These are phyloP conservation scores for Onygenales sp. DNA, from an alignment of 2,329 filamentous ascomycete species.

Conservation along the genomic window DNA sequence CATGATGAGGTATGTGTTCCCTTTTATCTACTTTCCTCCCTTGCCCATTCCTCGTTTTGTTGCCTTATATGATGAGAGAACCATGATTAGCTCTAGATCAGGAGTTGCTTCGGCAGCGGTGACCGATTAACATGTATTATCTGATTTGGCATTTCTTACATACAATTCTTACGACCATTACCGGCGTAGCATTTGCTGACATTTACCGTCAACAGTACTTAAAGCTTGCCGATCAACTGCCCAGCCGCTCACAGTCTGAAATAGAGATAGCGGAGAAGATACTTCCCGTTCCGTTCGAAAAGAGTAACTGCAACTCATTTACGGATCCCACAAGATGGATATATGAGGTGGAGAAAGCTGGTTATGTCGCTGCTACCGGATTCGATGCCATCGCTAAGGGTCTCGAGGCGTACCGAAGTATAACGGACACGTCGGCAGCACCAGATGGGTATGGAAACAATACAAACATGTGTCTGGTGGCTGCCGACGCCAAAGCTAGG, in stretches of 20 bases:
- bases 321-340: constrained; percentile 10
- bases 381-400: constrained; percentile 28
- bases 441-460: constrained; percentile 20
- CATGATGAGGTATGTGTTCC: constrained; percentile 29
- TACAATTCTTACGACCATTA: constrained; percentile 1
- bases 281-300: neutral
- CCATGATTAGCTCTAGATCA: constrained; percentile 73
- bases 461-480: constrained; percentile 32
- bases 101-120: constrained; percentile 52
- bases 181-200: constrained; percentile 19
- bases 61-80: constrained; percentile 41
- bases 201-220: constrained; percentile 20
- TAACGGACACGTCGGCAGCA: constrained; percentile 18
- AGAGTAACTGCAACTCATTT: neutral
- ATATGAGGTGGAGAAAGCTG: constrained; percentile 8
- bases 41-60: neutral
- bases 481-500: constrained; percentile 47
- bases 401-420: constrained; percentile 30
- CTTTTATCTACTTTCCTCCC: constrained; percentile 2
- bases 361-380: constrained; percentile 8
- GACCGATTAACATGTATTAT: constrained; percentile 54
- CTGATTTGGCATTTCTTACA: constrained; percentile 34
- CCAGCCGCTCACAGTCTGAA: constrained; percentile 15
- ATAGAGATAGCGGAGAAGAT: constrained; percentile 2
- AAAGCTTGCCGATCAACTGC: constrained; percentile 23